Evolutionary conservation across 129 eudicot genomes (phyloP).

Genomic region (Chrysanthemum seticuspe): DNA sequence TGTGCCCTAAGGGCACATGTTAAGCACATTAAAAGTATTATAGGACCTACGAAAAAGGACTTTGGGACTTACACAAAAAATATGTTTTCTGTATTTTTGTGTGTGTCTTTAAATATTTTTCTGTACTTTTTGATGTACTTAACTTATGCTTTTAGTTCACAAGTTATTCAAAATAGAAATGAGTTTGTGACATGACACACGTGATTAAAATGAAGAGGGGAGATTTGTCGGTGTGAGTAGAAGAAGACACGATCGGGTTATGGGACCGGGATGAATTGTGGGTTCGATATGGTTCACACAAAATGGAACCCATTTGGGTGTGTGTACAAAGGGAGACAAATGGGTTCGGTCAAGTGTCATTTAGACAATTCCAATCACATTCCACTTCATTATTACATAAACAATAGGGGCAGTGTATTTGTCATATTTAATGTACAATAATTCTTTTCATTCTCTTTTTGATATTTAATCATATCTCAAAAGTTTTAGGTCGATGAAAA

Average conservation of each 20-base stretch:
- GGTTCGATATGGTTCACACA: slow-evolving; percentile 39
- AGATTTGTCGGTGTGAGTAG: slow-evolving; percentile 33
- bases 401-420: slow-evolving; percentile 23
- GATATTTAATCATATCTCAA: too few species aligned
- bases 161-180: too few species aligned
- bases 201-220: slow-evolving; percentile 2
- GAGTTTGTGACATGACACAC: slow-evolving; percentile 17
- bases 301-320: slow-evolving; percentile 20
- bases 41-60: too few species aligned
- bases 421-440: slow-evolving; percentile 26
- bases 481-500: too few species aligned
- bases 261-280: slow-evolving; percentile 32
- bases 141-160: too few species aligned
- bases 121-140: too few species aligned
- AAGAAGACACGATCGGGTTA: slow-evolving; percentile 16
- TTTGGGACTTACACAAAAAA: too few species aligned
- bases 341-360: slow-evolving; percentile 40
- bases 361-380: slow-evolving; percentile 19
- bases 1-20: too few species aligned
- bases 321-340: slow-evolving; percentile 3
- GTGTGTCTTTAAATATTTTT: too few species aligned
- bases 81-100: too few species aligned
- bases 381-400: slow-evolving; percentile 19
- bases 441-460: slow-evolving; percentile 5
- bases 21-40: too few species aligned